Conservation (phyloP, 2,329 filamentous ascomycete genomes). For the Ceratocystis variospora region DNA sequence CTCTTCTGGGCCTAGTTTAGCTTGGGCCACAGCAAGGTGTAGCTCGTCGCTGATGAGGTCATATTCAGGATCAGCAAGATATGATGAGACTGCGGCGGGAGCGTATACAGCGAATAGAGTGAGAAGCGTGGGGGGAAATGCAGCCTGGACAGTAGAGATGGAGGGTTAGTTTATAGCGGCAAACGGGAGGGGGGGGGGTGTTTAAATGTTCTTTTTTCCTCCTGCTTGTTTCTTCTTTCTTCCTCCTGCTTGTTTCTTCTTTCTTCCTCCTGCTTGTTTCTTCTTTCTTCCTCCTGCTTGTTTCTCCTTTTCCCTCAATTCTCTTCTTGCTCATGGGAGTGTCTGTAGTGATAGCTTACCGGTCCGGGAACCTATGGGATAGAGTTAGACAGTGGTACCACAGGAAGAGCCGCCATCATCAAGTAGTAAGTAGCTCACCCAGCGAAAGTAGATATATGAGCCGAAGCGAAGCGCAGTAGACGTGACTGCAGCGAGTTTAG, state of each 20-base stretch:
- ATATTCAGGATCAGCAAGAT: constrained; percentile 42
- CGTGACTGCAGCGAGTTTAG: constrained; percentile 25
- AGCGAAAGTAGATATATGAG: constrained; percentile 47
- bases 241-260: too few species aligned
- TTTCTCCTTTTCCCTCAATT: too few species aligned
- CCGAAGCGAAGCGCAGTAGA: constrained; percentile 30
- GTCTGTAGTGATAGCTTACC: constrained; percentile 21
- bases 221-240: too few species aligned
- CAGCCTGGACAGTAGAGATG: constrained; percentile 19
- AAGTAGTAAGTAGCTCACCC: constrained; percentile 32
- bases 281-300: too few species aligned
- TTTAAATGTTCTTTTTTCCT: too few species aligned
- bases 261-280: too few species aligned
- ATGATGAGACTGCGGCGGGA: constrained; percentile 47
- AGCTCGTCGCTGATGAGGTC: constrained; percentile 48
- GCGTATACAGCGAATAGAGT: constrained; percentile 53
- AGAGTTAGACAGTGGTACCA: background rate
- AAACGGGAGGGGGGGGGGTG: background rate
- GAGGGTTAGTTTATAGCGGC: background rate
- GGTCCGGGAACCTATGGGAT: constrained; percentile 23
- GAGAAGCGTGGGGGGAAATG: constrained; percentile 29
- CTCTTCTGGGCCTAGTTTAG: background rate
- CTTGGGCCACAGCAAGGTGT: constrained; percentile 34
- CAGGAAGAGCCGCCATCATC: background rate
- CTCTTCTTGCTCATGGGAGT: background rate